Conservation (phyloP, 768 basidiomycete genomes). For the Tremella mesenterica region DNA sequence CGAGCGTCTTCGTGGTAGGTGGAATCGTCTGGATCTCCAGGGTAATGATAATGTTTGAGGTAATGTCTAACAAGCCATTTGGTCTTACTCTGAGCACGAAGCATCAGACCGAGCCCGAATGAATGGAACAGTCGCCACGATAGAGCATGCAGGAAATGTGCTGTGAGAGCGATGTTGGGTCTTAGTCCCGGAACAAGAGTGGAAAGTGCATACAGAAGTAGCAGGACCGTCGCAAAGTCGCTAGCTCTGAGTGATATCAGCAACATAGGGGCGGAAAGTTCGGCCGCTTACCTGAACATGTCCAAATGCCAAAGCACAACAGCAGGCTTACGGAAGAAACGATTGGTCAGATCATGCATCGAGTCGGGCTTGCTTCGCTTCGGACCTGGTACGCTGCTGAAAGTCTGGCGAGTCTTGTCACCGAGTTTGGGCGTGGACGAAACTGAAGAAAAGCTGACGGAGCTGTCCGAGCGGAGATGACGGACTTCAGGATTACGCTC, state of each 20-base stretch:
- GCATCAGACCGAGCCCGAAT: constrained; percentile 71
- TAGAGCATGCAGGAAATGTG: constrained; percentile 71
- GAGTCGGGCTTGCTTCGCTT: constrained; percentile 48
- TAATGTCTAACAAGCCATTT: constrained; percentile 92
- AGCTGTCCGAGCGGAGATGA: constrained; percentile 27
- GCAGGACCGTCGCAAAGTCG: constrained; percentile 69
- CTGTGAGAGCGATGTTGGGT: constrained; percentile 50
- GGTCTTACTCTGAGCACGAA: constrained; percentile 71
- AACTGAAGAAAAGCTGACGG: constrained; percentile 16
- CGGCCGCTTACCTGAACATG: constrained; percentile 59
- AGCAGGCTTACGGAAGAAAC: constrained; percentile 82
- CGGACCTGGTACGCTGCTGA: neutral
- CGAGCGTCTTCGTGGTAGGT: constrained; percentile 45
- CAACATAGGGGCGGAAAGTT: neutral
- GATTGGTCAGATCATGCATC: constrained; percentile 79
- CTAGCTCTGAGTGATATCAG: constrained; percentile 54
- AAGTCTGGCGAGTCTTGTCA: no score
- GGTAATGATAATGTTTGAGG: constrained; percentile 86
- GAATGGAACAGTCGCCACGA: constrained; percentile 81
- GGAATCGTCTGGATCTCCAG: constrained; percentile 8
- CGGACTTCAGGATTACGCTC: constrained; percentile 5
- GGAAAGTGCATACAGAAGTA: constrained; percentile 61
- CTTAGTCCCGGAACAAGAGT: constrained; percentile 58
- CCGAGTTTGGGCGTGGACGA: constrained; percentile 4
- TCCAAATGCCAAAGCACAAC: constrained; percentile 75